These are phyloP conservation scores for Mycena galopus DNA, from an alignment of 768 basidiomycete genomes.

Conservation along the genomic window DNA sequence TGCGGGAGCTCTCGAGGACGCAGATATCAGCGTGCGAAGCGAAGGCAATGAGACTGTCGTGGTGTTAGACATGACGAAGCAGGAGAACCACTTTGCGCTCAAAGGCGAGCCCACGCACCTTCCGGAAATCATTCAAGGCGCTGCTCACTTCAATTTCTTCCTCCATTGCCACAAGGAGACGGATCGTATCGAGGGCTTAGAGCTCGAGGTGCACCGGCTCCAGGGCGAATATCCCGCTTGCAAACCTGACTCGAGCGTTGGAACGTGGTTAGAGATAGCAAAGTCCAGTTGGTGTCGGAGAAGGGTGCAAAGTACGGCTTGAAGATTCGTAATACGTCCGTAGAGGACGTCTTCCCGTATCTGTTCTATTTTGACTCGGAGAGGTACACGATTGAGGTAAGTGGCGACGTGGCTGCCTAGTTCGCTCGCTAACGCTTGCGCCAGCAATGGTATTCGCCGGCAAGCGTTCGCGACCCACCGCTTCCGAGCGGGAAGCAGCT, in stretches of 20 bases:
- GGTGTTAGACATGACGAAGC: neutral
- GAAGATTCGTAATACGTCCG: conserved; percentile 5
- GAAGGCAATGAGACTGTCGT: conserved; percentile 10
- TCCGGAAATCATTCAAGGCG: neutral
- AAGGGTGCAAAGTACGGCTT: conserved; percentile 4
- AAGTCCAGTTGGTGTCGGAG: neutral
- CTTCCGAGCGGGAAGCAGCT: neutral
- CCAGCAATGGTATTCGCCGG: neutral
- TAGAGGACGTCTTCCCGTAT: no score
- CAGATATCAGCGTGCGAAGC: neutral
- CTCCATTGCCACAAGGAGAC: neutral
- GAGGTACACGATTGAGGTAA: neutral
- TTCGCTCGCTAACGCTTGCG: neutral
- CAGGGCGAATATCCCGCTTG: neutral
- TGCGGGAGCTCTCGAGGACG: neutral
- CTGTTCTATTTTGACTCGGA: no score
- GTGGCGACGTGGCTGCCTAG: neutral
- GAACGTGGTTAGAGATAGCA: neutral
- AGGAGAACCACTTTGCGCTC: neutral
- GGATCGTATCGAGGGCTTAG: neutral
- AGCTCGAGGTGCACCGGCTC: conserved; percentile 15
- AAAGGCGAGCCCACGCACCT: neutral
- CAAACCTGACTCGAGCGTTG: neutral
- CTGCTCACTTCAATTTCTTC: neutral
- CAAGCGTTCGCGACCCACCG: neutral